A percentile compares a stretch with the other conserved stretches of the same genome.
phyloP scores from a whole-genome alignment of 495 filamentous ascomycete species.

The Talaromyces wortmannii region DNA sequence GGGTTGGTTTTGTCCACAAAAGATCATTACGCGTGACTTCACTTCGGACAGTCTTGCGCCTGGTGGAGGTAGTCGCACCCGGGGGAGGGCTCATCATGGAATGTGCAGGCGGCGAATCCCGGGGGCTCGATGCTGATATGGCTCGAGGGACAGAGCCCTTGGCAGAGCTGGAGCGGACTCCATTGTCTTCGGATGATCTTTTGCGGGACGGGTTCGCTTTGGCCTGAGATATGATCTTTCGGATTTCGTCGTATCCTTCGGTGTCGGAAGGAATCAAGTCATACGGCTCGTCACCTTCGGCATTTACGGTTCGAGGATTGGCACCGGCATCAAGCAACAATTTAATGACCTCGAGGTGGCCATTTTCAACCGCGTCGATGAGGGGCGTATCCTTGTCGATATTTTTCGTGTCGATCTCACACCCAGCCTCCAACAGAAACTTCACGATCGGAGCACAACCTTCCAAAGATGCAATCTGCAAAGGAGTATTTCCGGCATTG shows the following conservation, averaged over 20 bases:
- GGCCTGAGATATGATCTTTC: slow-evolving; percentile 38
- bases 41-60: slow-evolving; percentile 50
- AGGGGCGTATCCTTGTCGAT: slow-evolving; percentile 86
- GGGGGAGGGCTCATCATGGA: slow-evolving; percentile 41
- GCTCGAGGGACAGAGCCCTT: slow-evolving; percentile 60
- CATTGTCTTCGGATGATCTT: slow-evolving; percentile 58
- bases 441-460: slow-evolving; percentile 71
- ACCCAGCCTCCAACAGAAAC: slow-evolving; percentile 68
- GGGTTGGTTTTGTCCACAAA: slow-evolving; percentile 53
- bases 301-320: slow-evolving; percentile 81
- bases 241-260: slow-evolving; percentile 57
- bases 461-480: slow-evolving; percentile 84
- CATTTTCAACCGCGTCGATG: slow-evolving; percentile 93
- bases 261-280: slow-evolving; percentile 68
- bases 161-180: slow-evolving; percentile 35
- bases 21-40: slow-evolving; percentile 56
- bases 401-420: slow-evolving; percentile 74
- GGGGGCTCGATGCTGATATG: slow-evolving; percentile 58
- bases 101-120: slow-evolving; percentile 49
- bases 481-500: slow-evolving; percentile 86
- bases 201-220: slow-evolving; percentile 38
- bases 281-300: slow-evolving; percentile 77
- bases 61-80: slow-evolving; percentile 19
- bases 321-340: slow-evolving; percentile 77
- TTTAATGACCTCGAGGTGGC: slow-evolving; percentile 84